Evolutionary conservation across 192 early-diverging fungal species (phyloP).

Genomic region (Pilobolus umbonatus): DNA sequence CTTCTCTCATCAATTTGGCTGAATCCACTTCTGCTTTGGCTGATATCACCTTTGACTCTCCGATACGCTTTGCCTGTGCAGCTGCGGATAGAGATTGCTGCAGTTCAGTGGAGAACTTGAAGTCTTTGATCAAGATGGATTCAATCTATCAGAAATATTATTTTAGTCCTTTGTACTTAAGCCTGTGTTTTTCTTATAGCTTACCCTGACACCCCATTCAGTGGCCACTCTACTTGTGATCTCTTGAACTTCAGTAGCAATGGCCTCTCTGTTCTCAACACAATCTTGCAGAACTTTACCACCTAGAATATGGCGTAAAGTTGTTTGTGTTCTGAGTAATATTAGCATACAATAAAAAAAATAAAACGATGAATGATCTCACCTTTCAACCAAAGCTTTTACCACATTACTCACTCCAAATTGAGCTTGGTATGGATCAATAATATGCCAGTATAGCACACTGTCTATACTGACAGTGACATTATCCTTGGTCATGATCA

Average conservation of each 20-base stretch:
- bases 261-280: conserved; percentile 85
- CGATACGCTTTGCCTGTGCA: conserved; percentile 86
- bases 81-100: conserved; percentile 83
- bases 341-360: neutral
- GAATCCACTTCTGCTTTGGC: conserved; percentile 47
- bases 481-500: conserved; percentile 90
- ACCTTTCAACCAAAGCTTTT: conserved; percentile 77
- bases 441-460: conserved; percentile 81
- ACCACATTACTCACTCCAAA: conserved; percentile 81
- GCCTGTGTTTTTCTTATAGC: neutral
- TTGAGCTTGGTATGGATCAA: conserved; percentile 73
- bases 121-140: conserved; percentile 55
- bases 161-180: neutral
- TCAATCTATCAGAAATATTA: conserved; percentile 33
- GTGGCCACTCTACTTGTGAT: conserved; percentile 77
- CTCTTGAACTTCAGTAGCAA: conserved; percentile 80
- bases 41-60: conserved; percentile 77
- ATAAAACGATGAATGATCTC: too few species aligned
- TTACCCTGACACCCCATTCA: conserved; percentile 75
- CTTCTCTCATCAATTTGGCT: conserved; percentile 89
- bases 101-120: conserved; percentile 63
- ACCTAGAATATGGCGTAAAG: conserved; percentile 80
- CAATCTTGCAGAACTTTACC: conserved; percentile 78
- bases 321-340: conserved; percentile 70
- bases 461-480: conserved; percentile 80